These are phyloP conservation scores for Nyssa sinensis DNA, from an alignment of 148 eudicot genomes.

Conservation along the genomic window DNA sequence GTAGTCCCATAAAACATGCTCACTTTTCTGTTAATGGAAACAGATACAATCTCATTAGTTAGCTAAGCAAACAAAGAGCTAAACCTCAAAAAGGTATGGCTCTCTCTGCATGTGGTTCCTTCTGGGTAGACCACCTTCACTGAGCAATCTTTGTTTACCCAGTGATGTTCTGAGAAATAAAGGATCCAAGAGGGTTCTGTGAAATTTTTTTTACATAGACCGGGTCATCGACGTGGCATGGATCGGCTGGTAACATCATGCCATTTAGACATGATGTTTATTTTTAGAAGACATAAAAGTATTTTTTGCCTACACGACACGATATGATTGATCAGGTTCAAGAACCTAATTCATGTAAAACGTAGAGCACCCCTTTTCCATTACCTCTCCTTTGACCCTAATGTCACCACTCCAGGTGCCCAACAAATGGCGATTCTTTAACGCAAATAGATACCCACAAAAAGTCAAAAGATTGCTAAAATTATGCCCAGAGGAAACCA, in stretches of 20 bases:
- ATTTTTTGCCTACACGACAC: no score
- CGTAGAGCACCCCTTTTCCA: slow-evolving; percentile 40
- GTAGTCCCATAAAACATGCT: slow-evolving; percentile 92
- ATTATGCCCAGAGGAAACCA: slow-evolving; percentile 72
- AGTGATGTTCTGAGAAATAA: no score
- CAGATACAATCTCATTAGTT: slow-evolving; percentile 78
- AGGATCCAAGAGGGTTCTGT: no score
- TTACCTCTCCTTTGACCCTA: slow-evolving; percentile 24
- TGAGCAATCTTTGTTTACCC: no score
- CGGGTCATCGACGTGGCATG: no score
- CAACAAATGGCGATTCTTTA: slow-evolving; percentile 37
- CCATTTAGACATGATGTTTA: no score
- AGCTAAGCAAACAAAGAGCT: slow-evolving; percentile 84
- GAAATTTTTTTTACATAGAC: no score
- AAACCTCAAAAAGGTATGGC: slow-evolving; percentile 72
- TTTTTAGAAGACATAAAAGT: no score
- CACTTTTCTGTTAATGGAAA: slow-evolving; percentile 64
- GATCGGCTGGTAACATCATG: no score
- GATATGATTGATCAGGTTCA: no score
- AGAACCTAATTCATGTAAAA: no score
- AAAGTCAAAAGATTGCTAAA: slow-evolving; percentile 53
- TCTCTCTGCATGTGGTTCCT: slow-evolving; percentile 95
- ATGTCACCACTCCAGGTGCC: slow-evolving; percentile 51
- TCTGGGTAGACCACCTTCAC: no score
- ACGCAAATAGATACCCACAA: slow-evolving; percentile 56